phyloP scores from a whole-genome alignment of 192 early-diverging fungal genomes.

The Gigaspora rosea region DNA sequence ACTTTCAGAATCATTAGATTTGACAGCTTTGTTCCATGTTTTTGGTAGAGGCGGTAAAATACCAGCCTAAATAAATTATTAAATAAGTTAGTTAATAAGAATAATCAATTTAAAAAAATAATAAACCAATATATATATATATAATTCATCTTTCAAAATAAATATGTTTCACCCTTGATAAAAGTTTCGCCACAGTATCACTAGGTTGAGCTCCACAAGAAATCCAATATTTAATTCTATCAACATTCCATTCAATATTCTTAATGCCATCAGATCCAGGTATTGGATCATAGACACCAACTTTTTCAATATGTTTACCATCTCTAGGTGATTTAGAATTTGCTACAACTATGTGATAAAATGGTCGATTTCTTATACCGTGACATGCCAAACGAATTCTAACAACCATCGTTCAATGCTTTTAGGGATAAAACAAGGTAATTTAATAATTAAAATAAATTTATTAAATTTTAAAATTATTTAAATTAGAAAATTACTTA shows the following conservation, averaged over 20 bases:
- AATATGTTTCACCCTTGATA: constrained; percentile 67
- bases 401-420: constrained; percentile 56
- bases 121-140: background rate
- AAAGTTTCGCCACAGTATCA: constrained; percentile 84
- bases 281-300: constrained; percentile 91
- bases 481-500: no score
- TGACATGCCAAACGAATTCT: constrained; percentile 89
- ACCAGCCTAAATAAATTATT: constrained; percentile 48
- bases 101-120: constrained; percentile 1
- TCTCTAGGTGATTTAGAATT: constrained; percentile 78
- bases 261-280: constrained; percentile 77
- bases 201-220: constrained; percentile 94
- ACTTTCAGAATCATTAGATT: background rate
- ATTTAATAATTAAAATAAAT: no score
- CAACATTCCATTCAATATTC: constrained; percentile 82
- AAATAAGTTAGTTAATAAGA: background rate
- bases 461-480: no score
- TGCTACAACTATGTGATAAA: constrained; percentile 94
- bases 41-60: constrained; percentile 62
- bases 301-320: constrained; percentile 86
- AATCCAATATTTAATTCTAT: constrained; percentile 96
- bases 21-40: constrained; percentile 46
- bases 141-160: no score
- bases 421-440: no score
- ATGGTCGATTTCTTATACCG: constrained; percentile 85